Base-by-base conservation (phyloP, 2,329 filamentous ascomycete genomes). In the Pseudocercospora pini-densiflorae region DNA sequence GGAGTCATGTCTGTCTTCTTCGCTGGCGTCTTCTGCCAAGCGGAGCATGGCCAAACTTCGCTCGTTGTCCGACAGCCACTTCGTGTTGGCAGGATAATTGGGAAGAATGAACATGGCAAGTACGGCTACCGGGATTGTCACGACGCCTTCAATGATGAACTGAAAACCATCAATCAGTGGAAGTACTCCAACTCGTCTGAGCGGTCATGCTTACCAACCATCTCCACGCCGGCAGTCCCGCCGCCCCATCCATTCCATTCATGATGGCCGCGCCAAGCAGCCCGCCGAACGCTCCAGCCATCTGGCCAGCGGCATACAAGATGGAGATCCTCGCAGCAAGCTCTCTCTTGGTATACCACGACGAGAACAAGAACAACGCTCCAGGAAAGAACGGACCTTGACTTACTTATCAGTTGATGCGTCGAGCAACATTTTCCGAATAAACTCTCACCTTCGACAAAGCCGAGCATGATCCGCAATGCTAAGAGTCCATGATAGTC, bases 391-490 rank as follows among this genome's bases (percentile, higher is more conserved):
- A 67, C 1, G 61, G 65, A 0, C 57, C 65, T n/a, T 67, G 66
- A 81, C 81, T 12, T 77, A n/a, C 8, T 14, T 9, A n/a, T 43
- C 8, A 43, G 40, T 9, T 6, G 3, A 27, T 3, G 27, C 27
- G 3, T 27, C 27, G 6, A 27, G 27, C 27, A 27, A 27, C 27
- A 27, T 3, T 27, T 27, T 27, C 27, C 27, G n/a, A n/a, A n/a
- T 27, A 6, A 27, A 27, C 27, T 4, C 40, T 43, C 40, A 43
- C 40, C 40, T 9, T 43, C 40, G 10, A 43, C 40, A 9, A 78
- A 82, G 5, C 81, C 81, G 4, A 84, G 79, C 45, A 83, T 82
- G 68, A 79, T 83, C 66, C 78, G 73, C 61, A 76, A 83, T 29
- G 80, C 81, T 19, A 73, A 81, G 43, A 76, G 70, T 3, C 74